Evolutionary conservation across 2,329 filamentous ascomycete species (phyloP), one percentile per base, ranked within the genome.

Genomic region (Ascocoryne sarcoides): DNA sequence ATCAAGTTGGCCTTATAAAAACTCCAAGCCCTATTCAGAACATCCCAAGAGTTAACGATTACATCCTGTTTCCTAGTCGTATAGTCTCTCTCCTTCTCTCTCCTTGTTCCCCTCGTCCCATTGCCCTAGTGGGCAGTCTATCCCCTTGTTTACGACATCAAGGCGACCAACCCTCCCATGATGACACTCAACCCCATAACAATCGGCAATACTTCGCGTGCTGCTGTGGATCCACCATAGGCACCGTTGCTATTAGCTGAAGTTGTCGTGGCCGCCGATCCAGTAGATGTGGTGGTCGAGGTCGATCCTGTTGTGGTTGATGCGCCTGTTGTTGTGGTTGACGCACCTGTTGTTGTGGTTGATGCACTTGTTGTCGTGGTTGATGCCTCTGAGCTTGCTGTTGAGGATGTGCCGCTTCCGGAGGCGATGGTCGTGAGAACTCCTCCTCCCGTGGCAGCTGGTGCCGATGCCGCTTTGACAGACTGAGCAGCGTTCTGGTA

Each of bases 81-180:
- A n/a, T n/a, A n/a, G n/a, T n/a, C n/a, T n/a, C n/a, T n/a, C n/a
- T n/a, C n/a, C n/a, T n/a, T n/a, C n/a, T n/a, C n/a, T n/a, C n/a
- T n/a, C n/a, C n/a, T n/a, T n/a, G n/a, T n/a, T n/a, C n/a, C n/a
- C n/a, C n/a, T n/a, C n/a, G n/a, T n/a, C n/a, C n/a, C n/a, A n/a
- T n/a, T n/a, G n/a, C n/a, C n/a, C n/a, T n/a, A n/a, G n/a, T n/a
- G n/a, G n/a, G n/a, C n/a, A n/a, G n/a, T n/a, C n/a, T n/a, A n/a
- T 26, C 23, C 18, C 15, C 18, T n/a, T 16, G 10, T 26, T 44
- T 36, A 52, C 15, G 38, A 33, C 46, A 53, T 47, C 35, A 53
- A 40, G 34, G 46, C 43, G 43, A 46, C 46, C 15, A 54, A 41
- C 2, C 51, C 50, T 14, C 43, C 47, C 31, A 48, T 17, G 15